Evolutionary conservation across 305 asterid genomes (phyloP), one percentile per base, ranked within the genome.

Genomic region (Stenogyne calaminthoides): DNA sequence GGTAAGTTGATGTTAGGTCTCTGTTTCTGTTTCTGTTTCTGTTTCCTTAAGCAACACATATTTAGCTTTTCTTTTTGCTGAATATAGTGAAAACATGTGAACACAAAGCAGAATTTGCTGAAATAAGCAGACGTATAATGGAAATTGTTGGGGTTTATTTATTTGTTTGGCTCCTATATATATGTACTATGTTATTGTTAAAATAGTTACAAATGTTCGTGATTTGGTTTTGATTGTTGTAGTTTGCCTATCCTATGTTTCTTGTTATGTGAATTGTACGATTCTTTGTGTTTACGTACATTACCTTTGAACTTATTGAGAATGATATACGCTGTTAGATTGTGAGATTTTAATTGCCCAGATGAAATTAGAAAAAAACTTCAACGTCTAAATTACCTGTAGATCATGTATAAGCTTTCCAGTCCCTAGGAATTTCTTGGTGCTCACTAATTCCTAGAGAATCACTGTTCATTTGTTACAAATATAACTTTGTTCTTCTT

Each of bases 1-100:
- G 89, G 95, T 88, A 74, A 83, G 91, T 84, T 12, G n/a, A 2
- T 47, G 15, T 61, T 44, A 19, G 25, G 44, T 66, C 51, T 70
- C 51, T 54, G 20, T 61, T 4, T 60, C 59, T 46, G 11, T 62
- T 60, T 70, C 51, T 54, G 20, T 61, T 4, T 60, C 59, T 46
- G 11, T 62, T 60, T 9, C 66, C 60, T 62, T 63, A 4, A 14
- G 57, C 7, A 40, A 36, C 9, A 4, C 18, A 29, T 68, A 19
- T 63, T 76, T 67, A 46, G 39, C 9, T 20, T 64, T 80, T 22
- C 60, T 25, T 29, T 58, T 20, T 10, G 51, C 9, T 34, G 37
- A 70, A 10, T 42, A 20, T 20, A 62, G n/a, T 14, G 32, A 39
- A 18, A 34, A 58, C 68, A 15, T 52, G 44, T 60, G 37, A 52